Base-by-base conservation (phyloP, 2,329 filamentous ascomycete genomes). In the Talaromyces sp. region DNA sequence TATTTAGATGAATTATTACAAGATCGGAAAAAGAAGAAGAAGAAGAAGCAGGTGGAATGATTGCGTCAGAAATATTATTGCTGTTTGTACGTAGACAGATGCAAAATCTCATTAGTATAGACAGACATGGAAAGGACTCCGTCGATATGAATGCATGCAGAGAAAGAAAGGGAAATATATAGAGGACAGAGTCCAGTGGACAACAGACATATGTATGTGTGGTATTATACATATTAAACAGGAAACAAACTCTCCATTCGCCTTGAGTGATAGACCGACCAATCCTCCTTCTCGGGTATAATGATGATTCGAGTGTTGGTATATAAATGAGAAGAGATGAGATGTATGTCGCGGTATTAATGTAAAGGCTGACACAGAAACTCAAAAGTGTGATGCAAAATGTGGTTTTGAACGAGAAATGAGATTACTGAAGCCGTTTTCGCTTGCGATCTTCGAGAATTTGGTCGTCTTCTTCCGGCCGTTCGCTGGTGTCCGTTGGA, bases 401-500 rank as follows among this genome's bases (percentile, higher is more conserved):
- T 33, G 52, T 62, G 27, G 27, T 22, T 49, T 14, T 14, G 27
- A 43, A 14, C 33, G 57, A 31, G 31, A 65, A 56, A n/a, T 31
- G 58, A 14, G 33, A 54, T 79, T 74, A 85, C 72, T 80, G 75
- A 67, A 85, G 66, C 70, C 85, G 78, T 78, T 88, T 88, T 69
- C 87, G 81, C 78, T 89, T 89, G 66, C 87, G 80, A 66, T 89
- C 86, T 22, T 88, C 86, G 58, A 78, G 76, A 62, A 82, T 62
- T 52, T 82, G 80, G 65, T 87, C 82, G 65, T 90, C 87, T 72
- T 89, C 87, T 54, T 88, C 87, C 22, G 86, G 85, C 66, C 87
- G 77, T 74, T 90, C 88, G 1, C 85, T 86, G 1, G 88, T 90
- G 69, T 89, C 87, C 14, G 88, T 86, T 6, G 88, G 89, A 69